These are phyloP conservation scores for Penicillium egyptiacum DNA, from an alignment of 495 filamentous ascomycete genomes.

Conservation along the genomic window DNA sequence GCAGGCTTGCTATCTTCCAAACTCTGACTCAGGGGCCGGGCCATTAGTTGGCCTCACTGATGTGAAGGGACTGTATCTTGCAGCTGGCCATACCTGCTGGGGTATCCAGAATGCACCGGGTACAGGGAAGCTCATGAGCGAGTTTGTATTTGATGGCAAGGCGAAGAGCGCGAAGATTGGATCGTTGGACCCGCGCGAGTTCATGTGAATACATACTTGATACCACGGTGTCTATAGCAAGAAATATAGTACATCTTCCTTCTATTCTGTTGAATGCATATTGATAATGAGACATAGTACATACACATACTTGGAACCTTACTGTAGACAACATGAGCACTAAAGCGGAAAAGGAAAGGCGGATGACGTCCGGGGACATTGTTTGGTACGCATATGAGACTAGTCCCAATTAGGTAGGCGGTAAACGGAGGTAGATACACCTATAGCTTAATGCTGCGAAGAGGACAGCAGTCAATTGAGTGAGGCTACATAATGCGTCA, in stretches of 20 bases:
- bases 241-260: not conserved
- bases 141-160: conserved; percentile 78
- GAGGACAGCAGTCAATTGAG: conserved; percentile 30
- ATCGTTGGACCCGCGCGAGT: conserved; percentile 65
- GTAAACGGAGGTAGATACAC: not conserved
- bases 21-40: conserved; percentile 60
- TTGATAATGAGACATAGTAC: not conserved
- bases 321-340: not conserved
- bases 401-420: not conserved
- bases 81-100: conserved; percentile 95
- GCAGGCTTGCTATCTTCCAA: conserved; percentile 95
- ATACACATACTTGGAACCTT: no score
- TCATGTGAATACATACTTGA: conserved; percentile 33
- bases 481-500: conserved; percentile 34
- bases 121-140: conserved; percentile 85
- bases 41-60: conserved; percentile 78
- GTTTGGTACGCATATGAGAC: not conserved
- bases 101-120: conserved; percentile 95
- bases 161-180: conserved; percentile 72
- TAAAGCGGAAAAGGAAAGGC: not conserved
- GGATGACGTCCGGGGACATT: not conserved
- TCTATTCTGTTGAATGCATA: no score
- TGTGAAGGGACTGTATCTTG: conserved; percentile 75
- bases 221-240: not conserved
- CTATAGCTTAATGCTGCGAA: conserved; percentile 25